These are phyloP conservation scores for Botryosphaeria dothidea DNA, from an alignment of 2,329 filamentous ascomycete genomes.

Conservation along the genomic window DNA sequence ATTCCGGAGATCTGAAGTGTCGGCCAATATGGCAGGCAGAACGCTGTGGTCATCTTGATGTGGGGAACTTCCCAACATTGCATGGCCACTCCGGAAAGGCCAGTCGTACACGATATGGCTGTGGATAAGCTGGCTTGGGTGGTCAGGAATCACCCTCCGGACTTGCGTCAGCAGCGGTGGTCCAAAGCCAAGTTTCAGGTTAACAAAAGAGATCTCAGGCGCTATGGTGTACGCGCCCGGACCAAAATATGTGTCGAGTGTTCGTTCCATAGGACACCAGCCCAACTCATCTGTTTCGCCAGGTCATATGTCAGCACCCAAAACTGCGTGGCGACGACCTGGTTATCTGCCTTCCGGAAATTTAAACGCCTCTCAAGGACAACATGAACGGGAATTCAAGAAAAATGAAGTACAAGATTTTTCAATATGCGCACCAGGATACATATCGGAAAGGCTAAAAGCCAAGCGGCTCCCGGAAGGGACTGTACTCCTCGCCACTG, in stretches of 20 bases:
- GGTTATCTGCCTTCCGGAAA: too few species aligned
- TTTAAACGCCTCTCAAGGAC: too few species aligned
- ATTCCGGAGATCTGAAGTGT: conserved; percentile 24
- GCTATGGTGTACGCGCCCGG: conserved; percentile 24
- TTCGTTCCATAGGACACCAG: conserved; percentile 37
- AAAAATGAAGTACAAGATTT: not conserved
- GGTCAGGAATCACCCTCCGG: conserved; percentile 26
- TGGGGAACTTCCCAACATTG: not conserved
- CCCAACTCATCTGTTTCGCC: conserved; percentile 28
- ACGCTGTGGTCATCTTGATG: conserved; percentile 29
- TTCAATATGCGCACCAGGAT: not conserved
- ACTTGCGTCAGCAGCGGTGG: conserved; percentile 30
- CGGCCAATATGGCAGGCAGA: conserved; percentile 35
- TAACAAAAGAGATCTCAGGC: conserved; percentile 30
- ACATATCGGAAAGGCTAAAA: not conserved
- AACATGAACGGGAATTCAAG: not conserved
- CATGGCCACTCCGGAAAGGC: conserved; percentile 29
- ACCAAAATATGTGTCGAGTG: conserved; percentile 29
- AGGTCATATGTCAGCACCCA: conserved; percentile 4
- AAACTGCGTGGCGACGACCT: not conserved
- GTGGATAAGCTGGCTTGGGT: conserved; percentile 27
- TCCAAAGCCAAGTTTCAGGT: conserved; percentile 37
- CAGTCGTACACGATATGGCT: conserved; percentile 39
- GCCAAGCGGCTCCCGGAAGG: not conserved
- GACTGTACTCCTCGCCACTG: not conserved